Conservation (phyloP, 768 basidiomycete species). For the Asterophora lycoperdoides region DNA sequence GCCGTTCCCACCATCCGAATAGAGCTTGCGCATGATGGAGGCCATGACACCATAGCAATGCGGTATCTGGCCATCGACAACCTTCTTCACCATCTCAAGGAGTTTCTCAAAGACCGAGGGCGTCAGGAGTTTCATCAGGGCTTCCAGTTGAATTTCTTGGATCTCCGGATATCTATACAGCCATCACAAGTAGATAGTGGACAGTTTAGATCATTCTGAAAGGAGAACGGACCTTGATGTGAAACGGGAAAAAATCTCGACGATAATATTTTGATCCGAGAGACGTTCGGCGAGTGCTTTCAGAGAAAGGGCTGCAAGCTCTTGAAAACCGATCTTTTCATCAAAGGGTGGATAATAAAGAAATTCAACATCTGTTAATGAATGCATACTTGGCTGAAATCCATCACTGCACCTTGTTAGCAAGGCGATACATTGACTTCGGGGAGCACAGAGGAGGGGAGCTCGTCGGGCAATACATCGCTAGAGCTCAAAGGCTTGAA, state of each 20-base stretch:
- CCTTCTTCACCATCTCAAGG: too few relatives aligned
- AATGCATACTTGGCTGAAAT: too few relatives aligned
- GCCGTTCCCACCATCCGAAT: too few relatives aligned
- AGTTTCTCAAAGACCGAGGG: neutral
- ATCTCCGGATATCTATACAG: constrained; percentile 12
- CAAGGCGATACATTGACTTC: constrained; percentile 42
- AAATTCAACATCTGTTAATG: too few relatives aligned
- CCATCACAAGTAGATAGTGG: neutral
- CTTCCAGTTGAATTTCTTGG: constrained; percentile 8
- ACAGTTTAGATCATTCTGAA: constrained; percentile 1
- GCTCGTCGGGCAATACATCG: neutral
- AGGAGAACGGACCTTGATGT: constrained; percentile 21
- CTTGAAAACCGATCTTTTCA: constrained; percentile 15
- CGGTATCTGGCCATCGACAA: too few relatives aligned
- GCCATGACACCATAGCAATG: too few relatives aligned
- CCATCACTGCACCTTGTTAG: constrained; percentile 28
- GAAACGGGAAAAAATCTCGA: constrained; percentile 22
- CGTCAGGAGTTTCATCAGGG: constrained; percentile 4
- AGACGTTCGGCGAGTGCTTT: constrained; percentile 15
- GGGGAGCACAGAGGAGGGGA: constrained; percentile 29
- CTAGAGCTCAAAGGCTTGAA: constrained; percentile 26
- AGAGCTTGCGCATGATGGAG: too few relatives aligned
- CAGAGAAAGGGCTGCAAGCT: constrained; percentile 18
- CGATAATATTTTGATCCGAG: constrained; percentile 19
- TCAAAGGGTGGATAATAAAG: constrained; percentile 3